Base-by-base conservation (phyloP, 345 rosid species). In the Eucalyptus melliodora region DNA sequence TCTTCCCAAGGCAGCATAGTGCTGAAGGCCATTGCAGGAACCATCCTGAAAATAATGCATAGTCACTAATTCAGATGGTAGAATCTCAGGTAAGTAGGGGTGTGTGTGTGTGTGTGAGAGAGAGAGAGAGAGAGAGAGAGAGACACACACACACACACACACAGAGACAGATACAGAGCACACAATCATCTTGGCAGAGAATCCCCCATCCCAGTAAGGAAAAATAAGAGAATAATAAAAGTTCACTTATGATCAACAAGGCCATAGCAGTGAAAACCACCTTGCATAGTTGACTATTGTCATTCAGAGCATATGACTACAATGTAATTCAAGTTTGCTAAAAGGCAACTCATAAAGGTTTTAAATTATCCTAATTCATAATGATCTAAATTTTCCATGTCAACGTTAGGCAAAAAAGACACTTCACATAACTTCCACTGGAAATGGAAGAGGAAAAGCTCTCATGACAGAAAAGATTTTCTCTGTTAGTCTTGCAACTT, bases 1-100 rank as follows among this genome's bases (percentile, higher is more conserved):
- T 92, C 99, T 96, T 93, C 99, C 99, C 90, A 98, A 91, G 90
- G 99, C 99, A 90, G 99, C 99, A 93, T 98, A 98, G 91, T 98
- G 99, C 90, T 98, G 99, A 88, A 98, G 91, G 90, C 99, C 99
- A 92, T 98, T 98, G 95, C 99, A 98, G 14, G 99, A 98, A 69
- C 99, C 99, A 94, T 98, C 99, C 99, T 98, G 92, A 60, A 50
- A 55, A 56, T 42, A 55, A 40, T 47, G 51, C 30, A 87, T 55
- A 23, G 69, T 87, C 88, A 87, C 42, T 34, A 53, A 87, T 56
- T 40, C 16, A 89, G n/a, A 53, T 6, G 85, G 47, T 77, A 77
- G 47, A 77, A 77, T 23, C 85, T 77, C 47, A 9, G 47, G 47
- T 77, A 42, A 40, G 85, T 40, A 21, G 30, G 45, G 9, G 27